Evolutionary conservation across 768 basidiomycete genomes (phyloP), one percentile per base, ranked within the genome.

Genomic region (Suillus subalutaceus): DNA sequence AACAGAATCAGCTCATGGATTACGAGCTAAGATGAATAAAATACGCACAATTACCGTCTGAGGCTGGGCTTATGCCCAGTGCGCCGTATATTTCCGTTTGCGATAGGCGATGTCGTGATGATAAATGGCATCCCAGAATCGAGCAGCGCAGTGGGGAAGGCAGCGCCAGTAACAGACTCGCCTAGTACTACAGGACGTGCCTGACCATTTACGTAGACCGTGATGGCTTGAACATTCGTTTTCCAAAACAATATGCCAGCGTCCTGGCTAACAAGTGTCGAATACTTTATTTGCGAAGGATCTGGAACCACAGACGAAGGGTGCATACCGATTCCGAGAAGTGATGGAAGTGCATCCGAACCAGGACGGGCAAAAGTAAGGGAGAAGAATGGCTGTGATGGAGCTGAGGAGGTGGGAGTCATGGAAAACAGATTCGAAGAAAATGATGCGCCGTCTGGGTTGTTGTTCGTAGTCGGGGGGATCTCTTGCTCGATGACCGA

Each of bases 31-130:
- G 0, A 35, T 46, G 61, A 67, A 46, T 55, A 63, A 37, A 58
- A 5, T 18, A 79, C 90, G 67, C 69, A 92, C 92, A 91, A 59
- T 84, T 80, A 23, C 90, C 89, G 67, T 91, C 88, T 2, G 78
- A 64, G 0, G 79, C 84, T 9, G 90, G 89, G 26, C 74, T 70
- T 35, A 93, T 79, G 1, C 88, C 90, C 62, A 92, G 77, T 4
- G 91, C 89, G 10, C 92, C 92, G 66, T 93, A 94, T 23, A 93
- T 90, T n/a, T 7, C 82, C 91, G 69, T 94, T 89, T 18, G 92
- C 90, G 23, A 94, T 80, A 4, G 70, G 63, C 5, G 79, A 77
- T 0, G 88, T 86, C 7, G 90, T 84, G 1, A 94, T 73, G 60
- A 94, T 92, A 16, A 83, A 65, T 0, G 92, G 90, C 0, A 87